These are phyloP conservation scores for Boletus semigastroideus DNA, from an alignment of 1,284 basidiomycete genomes.

Conservation along the genomic window DNA sequence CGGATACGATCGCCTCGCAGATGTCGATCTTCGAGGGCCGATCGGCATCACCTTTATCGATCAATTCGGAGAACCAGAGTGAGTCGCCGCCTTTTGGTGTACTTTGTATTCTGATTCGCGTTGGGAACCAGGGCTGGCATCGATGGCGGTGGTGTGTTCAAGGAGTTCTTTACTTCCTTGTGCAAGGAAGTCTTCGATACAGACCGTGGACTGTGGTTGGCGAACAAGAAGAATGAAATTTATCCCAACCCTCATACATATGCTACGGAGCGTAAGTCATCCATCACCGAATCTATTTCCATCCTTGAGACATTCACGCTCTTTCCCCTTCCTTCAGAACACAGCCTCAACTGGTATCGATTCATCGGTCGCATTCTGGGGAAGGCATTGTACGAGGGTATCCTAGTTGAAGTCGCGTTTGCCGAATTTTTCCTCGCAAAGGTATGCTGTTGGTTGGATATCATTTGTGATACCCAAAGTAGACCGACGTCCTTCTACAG, in stretches of 20 bases:
- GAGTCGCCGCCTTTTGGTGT: conserved; percentile 31
- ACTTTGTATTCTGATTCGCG: conserved; percentile 1
- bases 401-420: conserved; percentile 94
- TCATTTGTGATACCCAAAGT: background rate
- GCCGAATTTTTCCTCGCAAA: conserved; percentile 95
- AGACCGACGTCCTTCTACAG: conserved; percentile 38
- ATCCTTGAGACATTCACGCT: conserved; percentile 3
- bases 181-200: conserved; percentile 95
- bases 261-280: conserved; percentile 72
- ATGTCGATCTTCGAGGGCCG: conserved; percentile 74
- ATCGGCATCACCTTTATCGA: conserved; percentile 91
- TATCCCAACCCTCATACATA: conserved; percentile 94
- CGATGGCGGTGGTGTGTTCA: conserved; percentile 97
- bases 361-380: conserved; percentile 94
- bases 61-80: conserved; percentile 85
- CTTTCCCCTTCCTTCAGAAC: conserved; percentile 44
- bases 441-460: conserved; percentile 39
- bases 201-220: conserved; percentile 91
- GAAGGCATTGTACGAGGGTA: conserved; percentile 96
- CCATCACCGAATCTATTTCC: background rate
- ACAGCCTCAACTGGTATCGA: conserved; percentile 89
- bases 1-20: conserved; percentile 80
- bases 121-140: conserved; percentile 69
- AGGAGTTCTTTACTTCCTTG: conserved; percentile 93
- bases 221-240: conserved; percentile 86